These are phyloP conservation scores for Botrytis porri DNA, from an alignment of 2,329 filamentous ascomycete species.

Conservation along the genomic window DNA sequence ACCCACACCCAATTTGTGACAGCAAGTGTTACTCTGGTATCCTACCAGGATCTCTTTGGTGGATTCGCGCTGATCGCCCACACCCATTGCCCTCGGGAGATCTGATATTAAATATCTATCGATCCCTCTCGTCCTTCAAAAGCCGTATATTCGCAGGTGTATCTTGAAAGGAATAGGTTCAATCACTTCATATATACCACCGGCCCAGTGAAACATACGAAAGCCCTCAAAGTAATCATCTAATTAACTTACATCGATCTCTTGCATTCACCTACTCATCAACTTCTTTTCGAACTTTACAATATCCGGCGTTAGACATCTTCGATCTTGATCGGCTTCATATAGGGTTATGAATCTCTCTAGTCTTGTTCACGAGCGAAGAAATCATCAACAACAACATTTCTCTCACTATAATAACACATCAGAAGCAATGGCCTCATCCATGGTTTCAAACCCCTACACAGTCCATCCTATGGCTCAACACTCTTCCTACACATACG, in stretches of 20 bases:
- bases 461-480: slow-evolving; percentile 47
- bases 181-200: slow-evolving; percentile 15
- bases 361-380: slow-evolving; percentile 38
- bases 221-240: slow-evolving; percentile 32
- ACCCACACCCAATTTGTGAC: slow-evolving; percentile 56
- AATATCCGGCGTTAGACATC: slow-evolving; percentile 3
- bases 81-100: slow-evolving; percentile 48
- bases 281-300: slow-evolving; percentile 3
- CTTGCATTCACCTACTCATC: neutral
- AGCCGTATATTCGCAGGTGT: slow-evolving; percentile 36
- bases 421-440: slow-evolving; percentile 44
- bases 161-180: slow-evolving; percentile 27
- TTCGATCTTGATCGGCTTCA: slow-evolving; percentile 11
- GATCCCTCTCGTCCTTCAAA: slow-evolving; percentile 42
- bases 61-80: slow-evolving; percentile 51
- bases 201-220: slow-evolving; percentile 37
- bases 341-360: slow-evolving; percentile 39
- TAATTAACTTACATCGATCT: slow-evolving; percentile 22
- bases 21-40: slow-evolving; percentile 42
- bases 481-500: slow-evolving; percentile 46
- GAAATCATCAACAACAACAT: slow-evolving; percentile 35
- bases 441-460: slow-evolving; percentile 46
- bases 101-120: slow-evolving; percentile 47
- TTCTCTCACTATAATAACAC: slow-evolving; percentile 36
- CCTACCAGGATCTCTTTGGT: slow-evolving; percentile 47